A percentile compares a stretch with the other conserved stretches of the same genome.
Conservation (phyloP, 2,329 filamentous ascomycete species). For the Arthroderma sp. region DNA sequence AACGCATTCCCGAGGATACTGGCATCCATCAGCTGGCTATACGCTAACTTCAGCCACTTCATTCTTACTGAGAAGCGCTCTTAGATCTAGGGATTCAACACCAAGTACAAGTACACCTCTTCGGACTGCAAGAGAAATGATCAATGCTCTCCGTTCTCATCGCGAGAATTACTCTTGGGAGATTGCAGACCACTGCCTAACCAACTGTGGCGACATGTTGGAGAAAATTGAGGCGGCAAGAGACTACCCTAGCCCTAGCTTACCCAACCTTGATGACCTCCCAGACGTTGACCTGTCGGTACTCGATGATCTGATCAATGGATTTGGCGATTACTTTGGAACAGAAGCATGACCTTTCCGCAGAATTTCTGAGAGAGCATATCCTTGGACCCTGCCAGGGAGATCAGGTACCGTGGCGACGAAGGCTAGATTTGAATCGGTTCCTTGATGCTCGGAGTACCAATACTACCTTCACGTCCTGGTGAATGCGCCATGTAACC, state of each 20-base stretch:
- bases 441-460: no score
- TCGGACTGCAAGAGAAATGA: slow-evolving; percentile 31
- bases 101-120: slow-evolving; percentile 22
- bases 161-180: slow-evolving; percentile 35
- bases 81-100: no score
- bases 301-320: slow-evolving; percentile 2
- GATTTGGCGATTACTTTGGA: slow-evolving; percentile 2
- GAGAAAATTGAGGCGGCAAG: slow-evolving; percentile 23
- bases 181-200: slow-evolving; percentile 38
- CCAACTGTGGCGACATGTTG: slow-evolving; percentile 35
- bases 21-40: no score
- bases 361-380: no score
- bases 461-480: no score
- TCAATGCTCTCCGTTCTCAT: slow-evolving; percentile 28
- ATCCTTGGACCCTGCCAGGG: no score
- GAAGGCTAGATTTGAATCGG: no score
- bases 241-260: neutral
- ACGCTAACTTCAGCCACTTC: no score
- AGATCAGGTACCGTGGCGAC: no score
- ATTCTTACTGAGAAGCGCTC: no score
- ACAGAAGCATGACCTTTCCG: neutral
- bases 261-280: slow-evolving; percentile 2
- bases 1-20: no score
- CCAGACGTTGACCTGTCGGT: slow-evolving; percentile 2
- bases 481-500: no score